These are phyloP conservation scores for Suillus hirtellus DNA, from an alignment of 768 basidiomycete genomes.

Conservation along the genomic window DNA sequence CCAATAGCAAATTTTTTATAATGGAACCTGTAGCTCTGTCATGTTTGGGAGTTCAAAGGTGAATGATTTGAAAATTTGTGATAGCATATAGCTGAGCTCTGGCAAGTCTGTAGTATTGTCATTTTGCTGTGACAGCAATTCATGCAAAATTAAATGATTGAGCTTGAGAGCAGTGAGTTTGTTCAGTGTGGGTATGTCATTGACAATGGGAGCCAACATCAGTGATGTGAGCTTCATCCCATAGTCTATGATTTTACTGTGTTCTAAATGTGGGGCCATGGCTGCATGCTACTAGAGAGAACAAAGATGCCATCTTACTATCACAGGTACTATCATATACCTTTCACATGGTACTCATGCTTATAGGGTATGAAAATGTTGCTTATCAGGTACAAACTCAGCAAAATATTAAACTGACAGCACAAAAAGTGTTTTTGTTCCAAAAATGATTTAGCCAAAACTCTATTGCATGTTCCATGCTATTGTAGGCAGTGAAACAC, in stretches of 20 bases:
- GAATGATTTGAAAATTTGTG: too few species aligned
- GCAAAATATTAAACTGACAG: background rate
- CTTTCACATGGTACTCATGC: too few species aligned
- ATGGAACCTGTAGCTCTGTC: too few species aligned
- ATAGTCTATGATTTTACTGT: background rate
- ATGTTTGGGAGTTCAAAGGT: too few species aligned
- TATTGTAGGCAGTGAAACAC: slow-evolving; percentile 17
- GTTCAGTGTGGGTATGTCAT: background rate
- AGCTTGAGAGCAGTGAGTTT: background rate
- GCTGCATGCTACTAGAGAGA: too few species aligned
- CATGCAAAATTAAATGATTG: too few species aligned
- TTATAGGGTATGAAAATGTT: background rate
- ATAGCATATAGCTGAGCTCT: too few species aligned
- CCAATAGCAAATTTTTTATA: too few species aligned
- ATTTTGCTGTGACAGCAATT: too few species aligned
- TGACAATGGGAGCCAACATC: background rate
- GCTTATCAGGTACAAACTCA: background rate
- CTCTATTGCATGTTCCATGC: slow-evolving; percentile 10
- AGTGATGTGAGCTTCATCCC: background rate
- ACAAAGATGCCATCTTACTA: too few species aligned
- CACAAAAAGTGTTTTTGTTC: slow-evolving; percentile 28
- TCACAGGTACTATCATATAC: too few species aligned
- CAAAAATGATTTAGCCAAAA: slow-evolving; percentile 37
- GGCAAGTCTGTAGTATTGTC: too few species aligned
- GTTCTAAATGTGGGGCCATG: background rate